Base-by-base conservation (phyloP, 139 green algal genomes). In the Dunaliella primolecta region DNA sequence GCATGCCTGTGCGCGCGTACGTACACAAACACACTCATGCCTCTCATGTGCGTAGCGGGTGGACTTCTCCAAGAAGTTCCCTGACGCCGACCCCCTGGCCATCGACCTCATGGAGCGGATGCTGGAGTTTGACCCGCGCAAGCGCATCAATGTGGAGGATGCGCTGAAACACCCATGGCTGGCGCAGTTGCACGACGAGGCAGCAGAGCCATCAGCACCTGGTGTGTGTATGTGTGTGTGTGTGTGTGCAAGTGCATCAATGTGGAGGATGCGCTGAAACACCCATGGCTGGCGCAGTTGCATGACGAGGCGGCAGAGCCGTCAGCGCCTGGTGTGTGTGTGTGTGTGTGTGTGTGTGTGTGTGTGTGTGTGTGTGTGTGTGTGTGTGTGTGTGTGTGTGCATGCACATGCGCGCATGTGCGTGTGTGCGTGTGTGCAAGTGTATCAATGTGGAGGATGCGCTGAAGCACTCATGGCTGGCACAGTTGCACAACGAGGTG, bases 91-190 rank as follows among this genome's bases (percentile, higher is more conserved):
- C 82, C 75, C 91, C 0, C 84, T 93, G 83, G 94, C 94, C 0
- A 87, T 97, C 34, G 96, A 98, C 87, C 89, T 98, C 33, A 89
- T 98, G 92, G 86, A 94, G 82, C 90, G 89, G 78, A 98, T 98
- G 96, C 88, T 98, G 84, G 92, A 97, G 91, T 98, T 98, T 86
- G 93, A 98, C 91, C 96, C 95, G 0, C 89, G 89, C 56, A 94
- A 95, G 86, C 93, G 96, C 83, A 95, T 97, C 79, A 93, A 92
- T 30, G 96, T 98, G 84, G 84, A 92, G 21, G 85, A 95, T 34
- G 96, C 96, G 31, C 90, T 99, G 35, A 87, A 91, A 57, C 96
- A 99, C 92, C 95, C 95, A 25, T 98, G 95, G 91, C 92, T 98
- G 74, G 91, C 92, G 0, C 84, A 93, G 74, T 87, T 98, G 88